A percentile compares a stretch with the other conserved stretches of the same genome.
Conservation (phyloP, 75 land plant species). For the Cupressus sempervirens region DNA sequence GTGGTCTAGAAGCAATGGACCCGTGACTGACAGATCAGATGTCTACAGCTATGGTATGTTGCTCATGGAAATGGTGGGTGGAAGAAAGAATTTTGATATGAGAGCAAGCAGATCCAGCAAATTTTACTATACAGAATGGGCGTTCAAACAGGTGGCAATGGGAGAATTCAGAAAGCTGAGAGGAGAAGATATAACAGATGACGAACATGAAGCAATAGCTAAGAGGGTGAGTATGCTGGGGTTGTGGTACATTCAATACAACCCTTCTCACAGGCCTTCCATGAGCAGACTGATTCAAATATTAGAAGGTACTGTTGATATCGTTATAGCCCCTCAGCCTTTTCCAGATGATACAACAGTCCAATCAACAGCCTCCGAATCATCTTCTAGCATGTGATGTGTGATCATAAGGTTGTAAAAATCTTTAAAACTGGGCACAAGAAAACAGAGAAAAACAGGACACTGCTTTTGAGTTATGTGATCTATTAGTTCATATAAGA, state of each 20-base stretch:
- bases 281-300: conserved; percentile 1
- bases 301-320: not conserved
- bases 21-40: not conserved
- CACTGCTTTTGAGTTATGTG: no score
- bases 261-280: not conserved
- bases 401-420: no score
- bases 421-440: no score
- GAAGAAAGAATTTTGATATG: not conserved
- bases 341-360: not conserved
- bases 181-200: not conserved
- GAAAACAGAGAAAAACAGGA: no score
- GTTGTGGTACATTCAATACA: not conserved
- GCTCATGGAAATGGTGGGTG: not conserved
- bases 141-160: not conserved
- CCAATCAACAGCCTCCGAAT: no score
- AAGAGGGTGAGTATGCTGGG: not conserved
- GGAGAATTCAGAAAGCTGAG: not conserved
- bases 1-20: not conserved
- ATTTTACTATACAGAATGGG: not conserved
- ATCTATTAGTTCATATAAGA: no score
- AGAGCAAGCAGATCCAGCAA: not conserved
- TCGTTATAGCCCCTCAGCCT: not conserved
- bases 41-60: not conserved
- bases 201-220: not conserved
- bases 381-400: no score